These are phyloP conservation scores for Tremellales sp. DNA, from an alignment of 1,284 basidiomycete species.

Conservation along the genomic window DNA sequence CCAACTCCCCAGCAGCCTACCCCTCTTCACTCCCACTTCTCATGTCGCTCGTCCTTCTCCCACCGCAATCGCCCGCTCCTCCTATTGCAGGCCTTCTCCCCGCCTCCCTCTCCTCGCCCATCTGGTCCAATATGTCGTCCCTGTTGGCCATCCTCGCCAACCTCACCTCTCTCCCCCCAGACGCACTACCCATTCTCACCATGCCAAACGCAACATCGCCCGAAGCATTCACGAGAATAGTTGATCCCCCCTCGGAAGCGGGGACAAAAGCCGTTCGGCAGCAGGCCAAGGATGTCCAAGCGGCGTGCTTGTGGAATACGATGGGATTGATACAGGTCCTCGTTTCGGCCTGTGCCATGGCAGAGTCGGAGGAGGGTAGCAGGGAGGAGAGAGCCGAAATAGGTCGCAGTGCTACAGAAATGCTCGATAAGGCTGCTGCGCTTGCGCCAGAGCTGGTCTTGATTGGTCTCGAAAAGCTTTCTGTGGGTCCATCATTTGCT, in stretches of 20 bases:
- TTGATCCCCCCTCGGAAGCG: slow-evolving; percentile 69
- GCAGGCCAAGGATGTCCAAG: slow-evolving; percentile 68
- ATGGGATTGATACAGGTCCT: slow-evolving; percentile 87
- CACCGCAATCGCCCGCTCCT: slow-evolving; percentile 46
- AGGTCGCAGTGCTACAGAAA: slow-evolving; percentile 71
- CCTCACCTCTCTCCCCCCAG: slow-evolving; percentile 77
- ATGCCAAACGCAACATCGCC: slow-evolving; percentile 76
- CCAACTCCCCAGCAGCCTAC: slow-evolving; percentile 39
- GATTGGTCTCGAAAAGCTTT: slow-evolving; percentile 86
- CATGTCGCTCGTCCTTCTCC: slow-evolving; percentile 47
- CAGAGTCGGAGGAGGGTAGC: slow-evolving; percentile 23
- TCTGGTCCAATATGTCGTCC: slow-evolving; percentile 79
- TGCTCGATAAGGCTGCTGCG: slow-evolving; percentile 79
- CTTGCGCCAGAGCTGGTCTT: slow-evolving; percentile 89
- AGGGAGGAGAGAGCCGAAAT: slow-evolving; percentile 64
- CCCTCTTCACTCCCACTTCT: slow-evolving; percentile 44
- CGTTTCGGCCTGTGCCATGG: slow-evolving; percentile 50
- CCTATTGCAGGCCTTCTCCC: slow-evolving; percentile 49
- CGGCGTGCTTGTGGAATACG: slow-evolving; percentile 84
- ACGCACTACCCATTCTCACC: slow-evolving; percentile 86
- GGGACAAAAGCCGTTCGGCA: slow-evolving; percentile 65
- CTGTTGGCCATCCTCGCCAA: slow-evolving; percentile 85
- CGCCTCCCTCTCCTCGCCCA: slow-evolving; percentile 50
- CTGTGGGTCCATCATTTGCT: slow-evolving; percentile 57
- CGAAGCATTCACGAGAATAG: slow-evolving; percentile 72